Conservation (phyloP, 208 protist species). For the Trypanosoma platydactyli region DNA sequence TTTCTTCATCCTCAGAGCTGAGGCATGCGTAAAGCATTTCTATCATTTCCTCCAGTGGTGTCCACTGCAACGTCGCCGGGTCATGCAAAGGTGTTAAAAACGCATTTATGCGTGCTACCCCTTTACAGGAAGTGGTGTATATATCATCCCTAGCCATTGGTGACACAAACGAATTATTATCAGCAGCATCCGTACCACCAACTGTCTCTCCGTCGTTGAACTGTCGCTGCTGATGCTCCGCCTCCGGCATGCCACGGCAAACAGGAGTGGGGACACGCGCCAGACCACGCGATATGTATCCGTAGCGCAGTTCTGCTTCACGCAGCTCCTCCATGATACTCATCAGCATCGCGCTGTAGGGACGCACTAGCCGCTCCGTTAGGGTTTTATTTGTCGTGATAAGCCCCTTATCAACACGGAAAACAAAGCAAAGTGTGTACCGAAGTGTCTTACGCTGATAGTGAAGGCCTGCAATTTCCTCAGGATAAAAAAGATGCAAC, state of each 20-base stretch:
- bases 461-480: slow-evolving; percentile 79
- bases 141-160: slow-evolving; percentile 11
- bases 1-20: slow-evolving; percentile 12
- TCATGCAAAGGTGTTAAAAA: slow-evolving; percentile 67
- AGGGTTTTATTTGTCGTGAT: slow-evolving; percentile 55
- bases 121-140: background rate
- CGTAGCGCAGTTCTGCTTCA: slow-evolving; percentile 65
- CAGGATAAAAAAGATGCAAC: slow-evolving; percentile 80
- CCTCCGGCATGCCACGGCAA: too few species aligned
- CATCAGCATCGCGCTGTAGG: slow-evolving; percentile 72
- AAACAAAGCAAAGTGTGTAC: slow-evolving; percentile 81
- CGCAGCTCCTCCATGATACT: slow-evolving; percentile 80
- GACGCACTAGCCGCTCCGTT: slow-evolving; percentile 53
- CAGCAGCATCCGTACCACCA: background rate
- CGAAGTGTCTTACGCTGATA: slow-evolving; percentile 85
- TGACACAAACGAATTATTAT: background rate
- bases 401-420: slow-evolving; percentile 48
- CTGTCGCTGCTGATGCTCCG: background rate
- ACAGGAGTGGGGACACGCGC: background rate
- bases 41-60: slow-evolving; percentile 63
- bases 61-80: slow-evolving; percentile 41
- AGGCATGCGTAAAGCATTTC: slow-evolving; percentile 47
- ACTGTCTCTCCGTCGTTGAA: background rate
- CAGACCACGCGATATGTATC: slow-evolving; percentile 72
- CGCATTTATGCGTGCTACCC: slow-evolving; percentile 40